phyloP scores from a whole-genome alignment of 371 early-diverging fungal genomes.

The Rhizomucor miehei region DNA sequence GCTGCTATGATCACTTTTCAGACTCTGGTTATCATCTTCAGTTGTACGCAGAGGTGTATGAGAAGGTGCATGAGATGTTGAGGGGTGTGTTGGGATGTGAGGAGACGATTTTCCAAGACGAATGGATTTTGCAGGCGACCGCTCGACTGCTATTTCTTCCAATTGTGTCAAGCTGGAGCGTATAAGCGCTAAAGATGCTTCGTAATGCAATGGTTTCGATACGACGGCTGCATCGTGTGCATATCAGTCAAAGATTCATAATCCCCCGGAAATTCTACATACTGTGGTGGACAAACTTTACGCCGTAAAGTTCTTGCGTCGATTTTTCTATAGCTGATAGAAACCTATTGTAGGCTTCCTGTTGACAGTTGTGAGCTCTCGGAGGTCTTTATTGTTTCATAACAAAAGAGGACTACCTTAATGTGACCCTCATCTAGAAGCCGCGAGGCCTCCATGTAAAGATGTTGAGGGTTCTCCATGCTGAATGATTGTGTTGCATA shows the following conservation, averaged over 20 bases:
- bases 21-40: constrained; percentile 1
- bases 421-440: constrained; percentile 32
- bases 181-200: constrained; percentile 25
- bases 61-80: not conserved
- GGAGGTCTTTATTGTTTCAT: not conserved
- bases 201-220: constrained; percentile 28
- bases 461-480: constrained; percentile 19
- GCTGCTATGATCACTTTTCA: constrained; percentile 5
- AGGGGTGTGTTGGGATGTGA: not conserved
- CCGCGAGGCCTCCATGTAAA: constrained; percentile 31
- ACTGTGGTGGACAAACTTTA: constrained; percentile 47
- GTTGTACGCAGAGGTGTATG: constrained; percentile 9
- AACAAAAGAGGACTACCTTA: constrained; percentile 20
- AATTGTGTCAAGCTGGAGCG: constrained; percentile 33
- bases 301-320: constrained; percentile 31
- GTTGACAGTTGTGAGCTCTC: not conserved
- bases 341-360: constrained; percentile 46
- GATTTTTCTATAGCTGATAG: constrained; percentile 33
- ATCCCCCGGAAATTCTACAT: constrained; percentile 8
- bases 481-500: not conserved
- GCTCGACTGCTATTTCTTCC: constrained; percentile 31
- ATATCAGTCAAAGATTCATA: not conserved
- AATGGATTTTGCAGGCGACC: constrained; percentile 12
- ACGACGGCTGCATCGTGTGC: constrained; percentile 22
- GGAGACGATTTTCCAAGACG: constrained; percentile 5